Percentiles rank a stretch among this genome's conserved stretches.
phyloP scores from a whole-genome alignment of 371 early-diverging fungal genomes.

The Mortierella sp. region DNA sequence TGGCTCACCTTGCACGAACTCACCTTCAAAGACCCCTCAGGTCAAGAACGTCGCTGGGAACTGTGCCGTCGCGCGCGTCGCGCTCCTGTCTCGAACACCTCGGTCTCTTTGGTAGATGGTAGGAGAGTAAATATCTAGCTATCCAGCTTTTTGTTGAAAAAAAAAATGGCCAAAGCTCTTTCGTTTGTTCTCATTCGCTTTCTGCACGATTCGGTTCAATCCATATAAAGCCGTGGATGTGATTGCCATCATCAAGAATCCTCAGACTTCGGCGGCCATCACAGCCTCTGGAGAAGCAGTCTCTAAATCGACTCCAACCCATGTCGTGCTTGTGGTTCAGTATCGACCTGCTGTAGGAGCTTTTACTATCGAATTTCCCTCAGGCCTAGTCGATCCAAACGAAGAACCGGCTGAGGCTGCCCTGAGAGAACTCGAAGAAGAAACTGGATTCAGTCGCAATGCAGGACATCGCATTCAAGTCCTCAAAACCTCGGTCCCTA shows the following conservation, averaged over 20 bases:
- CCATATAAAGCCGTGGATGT: constrained; percentile 35
- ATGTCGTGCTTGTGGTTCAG: constrained; percentile 66
- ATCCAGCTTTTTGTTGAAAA: neutral
- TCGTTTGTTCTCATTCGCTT: neutral
- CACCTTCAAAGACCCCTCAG: constrained; percentile 53
- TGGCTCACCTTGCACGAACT: constrained; percentile 63
- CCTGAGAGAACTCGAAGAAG: constrained; percentile 67
- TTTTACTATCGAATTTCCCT: constrained; percentile 71
- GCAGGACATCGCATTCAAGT: constrained; percentile 25
- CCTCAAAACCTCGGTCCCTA: constrained; percentile 34
- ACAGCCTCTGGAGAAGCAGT: constrained; percentile 14
- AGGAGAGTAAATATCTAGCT: neutral
- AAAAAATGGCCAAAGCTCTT: neutral
- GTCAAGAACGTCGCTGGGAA: constrained; percentile 41
- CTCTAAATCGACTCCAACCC: constrained; percentile 38
- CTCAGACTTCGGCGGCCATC: no score
- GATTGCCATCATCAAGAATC: constrained; percentile 37
- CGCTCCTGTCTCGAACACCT: neutral
- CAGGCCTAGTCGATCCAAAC: constrained; percentile 66
- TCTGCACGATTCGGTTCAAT: neutral
- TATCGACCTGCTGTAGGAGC: constrained; percentile 69
- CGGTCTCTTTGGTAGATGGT: constrained; percentile 33
- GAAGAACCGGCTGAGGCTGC: constrained; percentile 61
- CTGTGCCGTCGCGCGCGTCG: constrained; percentile 33
- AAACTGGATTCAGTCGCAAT: constrained; percentile 61